Percentiles rank a stretch among this genome's conserved stretches.
Conservation (phyloP, 2,329 filamentous ascomycete genomes). For the Dothiorella sarmentorum region DNA sequence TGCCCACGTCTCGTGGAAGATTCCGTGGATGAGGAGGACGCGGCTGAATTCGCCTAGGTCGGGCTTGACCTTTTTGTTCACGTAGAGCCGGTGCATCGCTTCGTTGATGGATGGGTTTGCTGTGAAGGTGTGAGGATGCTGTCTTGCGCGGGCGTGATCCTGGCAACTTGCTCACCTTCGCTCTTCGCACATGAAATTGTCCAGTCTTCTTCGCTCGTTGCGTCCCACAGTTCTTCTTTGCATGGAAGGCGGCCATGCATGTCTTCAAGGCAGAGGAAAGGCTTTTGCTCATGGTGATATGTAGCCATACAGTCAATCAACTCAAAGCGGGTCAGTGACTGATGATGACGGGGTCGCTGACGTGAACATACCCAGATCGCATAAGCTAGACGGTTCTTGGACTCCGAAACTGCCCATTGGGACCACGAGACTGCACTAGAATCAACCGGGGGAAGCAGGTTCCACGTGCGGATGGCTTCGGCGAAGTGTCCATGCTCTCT, state of each 20-base stretch:
- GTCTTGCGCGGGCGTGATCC: neutral
- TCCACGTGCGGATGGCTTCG: neutral
- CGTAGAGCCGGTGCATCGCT: constrained; percentile 46
- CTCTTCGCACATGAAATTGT: neutral
- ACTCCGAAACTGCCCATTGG: neutral
- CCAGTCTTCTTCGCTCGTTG: constrained; percentile 25
- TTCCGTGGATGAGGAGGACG: constrained; percentile 49
- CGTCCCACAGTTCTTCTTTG: constrained; percentile 27
- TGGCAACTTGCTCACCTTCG: neutral
- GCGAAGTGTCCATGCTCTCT: neutral
- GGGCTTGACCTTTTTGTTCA: constrained; percentile 46
- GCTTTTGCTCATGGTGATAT: constrained; percentile 15
- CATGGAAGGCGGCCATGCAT: neutral
- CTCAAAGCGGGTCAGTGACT: neutral
- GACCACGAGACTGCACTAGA: neutral
- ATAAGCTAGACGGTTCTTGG: neutral
- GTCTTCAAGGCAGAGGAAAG: constrained; percentile 3
- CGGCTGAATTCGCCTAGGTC: constrained; percentile 49
- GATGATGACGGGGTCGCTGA: too few relatives aligned
- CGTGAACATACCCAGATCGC: neutral
- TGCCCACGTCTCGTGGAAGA: constrained; percentile 50
- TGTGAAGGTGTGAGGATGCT: neutral
- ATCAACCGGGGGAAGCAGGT: neutral
- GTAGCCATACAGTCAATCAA: neutral
- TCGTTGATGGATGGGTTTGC: constrained; percentile 36